A percentile compares a stretch with the other conserved stretches of the same genome.
Evolutionary conservation across 2,329 filamentous ascomycete species (phyloP).

Genomic region (Zymoseptoria ardabiliae): DNA sequence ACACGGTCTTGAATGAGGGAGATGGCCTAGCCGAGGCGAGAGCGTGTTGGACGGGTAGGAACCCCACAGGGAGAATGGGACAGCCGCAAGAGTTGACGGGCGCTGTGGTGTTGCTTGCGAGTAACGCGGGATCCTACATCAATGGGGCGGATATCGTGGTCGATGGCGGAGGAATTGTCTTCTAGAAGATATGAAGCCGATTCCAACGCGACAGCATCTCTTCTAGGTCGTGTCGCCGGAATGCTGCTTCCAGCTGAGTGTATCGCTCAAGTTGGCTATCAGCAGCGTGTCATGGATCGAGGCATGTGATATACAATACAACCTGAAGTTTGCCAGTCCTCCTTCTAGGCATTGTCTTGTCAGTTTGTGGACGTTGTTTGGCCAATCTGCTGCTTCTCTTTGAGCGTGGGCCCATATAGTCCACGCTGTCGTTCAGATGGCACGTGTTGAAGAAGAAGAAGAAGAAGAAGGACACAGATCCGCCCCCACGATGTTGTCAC

Average conservation of each 20-base stretch:
- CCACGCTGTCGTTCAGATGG: not conserved
- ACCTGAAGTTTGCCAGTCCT: too few relatives aligned
- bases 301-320: too few relatives aligned
- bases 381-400: not conserved
- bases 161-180: not conserved
- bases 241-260: not conserved
- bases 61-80: not conserved
- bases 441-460: too few relatives aligned
- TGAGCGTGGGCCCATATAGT: not conserved
- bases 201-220: not conserved
- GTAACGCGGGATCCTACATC: conserved; percentile 1
- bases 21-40: not conserved
- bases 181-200: not conserved
- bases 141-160: conserved; percentile 2
- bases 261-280: too few relatives aligned
- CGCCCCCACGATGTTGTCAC: not conserved
- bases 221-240: not conserved
- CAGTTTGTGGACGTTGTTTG: not conserved
- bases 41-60: not conserved
- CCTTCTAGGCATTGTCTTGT: not conserved
- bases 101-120: conserved; percentile 1
- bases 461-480: not conserved
- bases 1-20: conserved; percentile 60
- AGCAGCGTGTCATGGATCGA: too few relatives aligned
- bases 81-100: conserved; percentile 2